These are phyloP conservation scores for Corymbia citriodora DNA, from an alignment of 441 rosid genomes.

Conservation along the genomic window DNA sequence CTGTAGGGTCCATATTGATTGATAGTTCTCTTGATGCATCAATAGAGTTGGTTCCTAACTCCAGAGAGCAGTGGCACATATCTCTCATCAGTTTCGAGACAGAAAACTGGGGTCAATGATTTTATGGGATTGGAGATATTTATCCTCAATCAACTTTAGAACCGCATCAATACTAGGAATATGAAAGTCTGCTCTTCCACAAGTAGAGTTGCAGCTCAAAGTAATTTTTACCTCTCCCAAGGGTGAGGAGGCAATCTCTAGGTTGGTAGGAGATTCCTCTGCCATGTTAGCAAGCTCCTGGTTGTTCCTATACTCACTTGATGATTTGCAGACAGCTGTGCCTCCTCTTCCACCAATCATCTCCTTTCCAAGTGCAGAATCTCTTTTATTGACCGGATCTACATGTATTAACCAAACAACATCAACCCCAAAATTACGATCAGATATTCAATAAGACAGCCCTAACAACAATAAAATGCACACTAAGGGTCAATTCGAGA, in stretches of 20 bases:
- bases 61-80: conserved; percentile 46
- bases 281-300: conserved; percentile 21
- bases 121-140: conserved; percentile 65
- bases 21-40: conserved; percentile 48
- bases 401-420: conserved; percentile 1
- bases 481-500: not conserved
- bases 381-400: conserved; percentile 21
- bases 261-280: conserved; percentile 29
- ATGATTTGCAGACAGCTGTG: conserved; percentile 17
- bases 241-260: conserved; percentile 68
- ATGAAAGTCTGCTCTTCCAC: conserved; percentile 39
- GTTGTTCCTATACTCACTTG: conserved; percentile 15
- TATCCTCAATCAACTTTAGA: conserved; percentile 62
- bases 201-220: conserved; percentile 54
- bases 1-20: conserved; percentile 22
- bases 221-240: conserved; percentile 82
- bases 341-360: conserved; percentile 12
- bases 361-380: conserved; percentile 14
- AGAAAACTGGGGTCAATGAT: conserved; percentile 74
- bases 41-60: conserved; percentile 53
- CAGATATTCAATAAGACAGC: not conserved
- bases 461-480: not conserved
- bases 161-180: conserved; percentile 67
- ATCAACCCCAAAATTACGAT: not conserved
- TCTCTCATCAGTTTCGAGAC: conserved; percentile 55